Percentiles rank a stretch among this genome's conserved stretches.
phyloP scores from a whole-genome alignment of 345 rosid genomes.

The Murraya paniculata region DNA sequence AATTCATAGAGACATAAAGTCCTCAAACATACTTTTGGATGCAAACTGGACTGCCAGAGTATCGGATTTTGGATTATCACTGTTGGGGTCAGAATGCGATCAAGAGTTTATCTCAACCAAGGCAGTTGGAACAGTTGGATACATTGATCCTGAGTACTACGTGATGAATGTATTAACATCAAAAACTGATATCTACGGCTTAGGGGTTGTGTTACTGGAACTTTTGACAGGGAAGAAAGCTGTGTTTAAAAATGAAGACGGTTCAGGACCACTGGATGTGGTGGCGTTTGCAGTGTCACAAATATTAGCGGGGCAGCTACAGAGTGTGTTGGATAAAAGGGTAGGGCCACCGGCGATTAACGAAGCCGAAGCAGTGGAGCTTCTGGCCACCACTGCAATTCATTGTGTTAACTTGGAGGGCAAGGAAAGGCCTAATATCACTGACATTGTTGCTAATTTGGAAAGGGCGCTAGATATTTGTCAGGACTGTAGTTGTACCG shows the following conservation, averaged over 20 bases:
- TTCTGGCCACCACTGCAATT: conserved; percentile 43
- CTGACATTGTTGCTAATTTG: conserved; percentile 46
- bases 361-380: conserved; percentile 46
- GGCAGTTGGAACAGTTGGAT: conserved; percentile 69
- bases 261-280: conserved; percentile 30
- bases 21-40: conserved; percentile 60
- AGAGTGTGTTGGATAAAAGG: conserved; percentile 38
- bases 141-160: conserved; percentile 73
- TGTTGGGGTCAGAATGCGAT: conserved; percentile 46
- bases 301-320: conserved; percentile 34
- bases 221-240: conserved; percentile 58
- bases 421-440: conserved; percentile 46
- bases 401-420: conserved; percentile 55
- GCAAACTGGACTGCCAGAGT: conserved; percentile 55
- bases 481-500: conserved; percentile 20
- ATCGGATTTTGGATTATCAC: conserved; percentile 62
- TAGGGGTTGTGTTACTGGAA: conserved; percentile 63
- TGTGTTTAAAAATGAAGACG: conserved; percentile 38
- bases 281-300: conserved; percentile 42
- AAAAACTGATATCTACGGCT: conserved; percentile 61
- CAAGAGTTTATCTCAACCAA: conserved; percentile 32
- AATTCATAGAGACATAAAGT: conserved; percentile 73
- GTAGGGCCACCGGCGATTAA: conserved; percentile 29
- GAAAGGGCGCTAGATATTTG: conserved; percentile 48
- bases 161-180: conserved; percentile 42